phyloP scores from a whole-genome alignment of 1,284 basidiomycete species.

The Vanrija humicola region DNA sequence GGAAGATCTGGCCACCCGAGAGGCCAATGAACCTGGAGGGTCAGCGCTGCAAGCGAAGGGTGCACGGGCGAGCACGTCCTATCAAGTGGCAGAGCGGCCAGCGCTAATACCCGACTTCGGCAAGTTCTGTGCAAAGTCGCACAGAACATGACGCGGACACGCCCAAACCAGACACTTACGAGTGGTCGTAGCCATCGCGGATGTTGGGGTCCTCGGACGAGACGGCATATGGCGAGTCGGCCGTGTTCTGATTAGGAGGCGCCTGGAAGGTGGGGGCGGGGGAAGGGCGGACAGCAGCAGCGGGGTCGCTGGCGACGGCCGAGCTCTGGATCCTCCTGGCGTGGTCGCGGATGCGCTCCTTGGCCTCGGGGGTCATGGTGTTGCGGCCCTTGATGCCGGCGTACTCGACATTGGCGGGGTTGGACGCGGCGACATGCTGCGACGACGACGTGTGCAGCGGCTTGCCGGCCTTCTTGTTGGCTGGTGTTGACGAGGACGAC shows the following conservation, averaged over 20 bases:
- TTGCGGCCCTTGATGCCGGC: slow-evolving; percentile 24
- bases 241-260: slow-evolving; percentile 34
- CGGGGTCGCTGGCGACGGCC: slow-evolving; percentile 56
- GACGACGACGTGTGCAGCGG: slow-evolving; percentile 34
- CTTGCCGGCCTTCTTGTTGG: background rate
- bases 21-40: slow-evolving; percentile 75
- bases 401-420: slow-evolving; percentile 16
- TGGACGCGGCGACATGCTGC: slow-evolving; percentile 14
- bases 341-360: slow-evolving; percentile 63
- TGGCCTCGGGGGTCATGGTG: slow-evolving; percentile 46
- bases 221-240: slow-evolving; percentile 19
- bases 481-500: background rate
- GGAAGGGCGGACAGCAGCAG: slow-evolving; percentile 54
- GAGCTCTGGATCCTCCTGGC: slow-evolving; percentile 64
- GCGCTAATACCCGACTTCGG: background rate
- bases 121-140: background rate
- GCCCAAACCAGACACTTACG: slow-evolving; percentile 25
- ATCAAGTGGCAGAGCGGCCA: too few species aligned
- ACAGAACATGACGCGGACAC: background rate
- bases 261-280: slow-evolving; percentile 48
- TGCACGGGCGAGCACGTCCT: background rate
- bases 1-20: slow-evolving; percentile 95
- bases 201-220: slow-evolving; percentile 14
- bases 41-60: background rate
- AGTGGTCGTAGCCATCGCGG: slow-evolving; percentile 34